phyloP scores from a whole-genome alignment of 2,329 filamentous ascomycete genomes.

The Ceratocystis destructans region DNA sequence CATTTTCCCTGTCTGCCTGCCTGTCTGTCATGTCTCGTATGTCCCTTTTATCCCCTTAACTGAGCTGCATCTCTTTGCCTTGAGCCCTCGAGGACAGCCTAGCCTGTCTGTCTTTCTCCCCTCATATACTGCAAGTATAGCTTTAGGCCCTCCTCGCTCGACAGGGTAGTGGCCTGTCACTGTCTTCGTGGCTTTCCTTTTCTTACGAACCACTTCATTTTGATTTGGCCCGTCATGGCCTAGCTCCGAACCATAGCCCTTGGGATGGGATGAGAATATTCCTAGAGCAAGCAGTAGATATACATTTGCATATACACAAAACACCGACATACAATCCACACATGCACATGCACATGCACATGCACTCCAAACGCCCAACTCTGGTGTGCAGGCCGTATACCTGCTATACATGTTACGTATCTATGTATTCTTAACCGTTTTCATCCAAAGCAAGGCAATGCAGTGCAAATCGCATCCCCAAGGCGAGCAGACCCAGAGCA shows the following conservation, averaged over 20 bases:
- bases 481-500: background rate
- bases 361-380: too few species aligned
- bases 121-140: background rate
- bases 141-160: background rate
- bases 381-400: too few species aligned
- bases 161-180: background rate
- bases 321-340: background rate
- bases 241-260: background rate
- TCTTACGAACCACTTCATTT: background rate
- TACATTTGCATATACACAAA: background rate
- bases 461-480: background rate
- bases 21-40: too few species aligned
- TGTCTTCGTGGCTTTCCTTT: background rate
- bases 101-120: background rate
- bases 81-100: too few species aligned
- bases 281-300: background rate
- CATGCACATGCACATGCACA: too few species aligned
- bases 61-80: too few species aligned
- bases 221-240: background rate
- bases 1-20: too few species aligned
- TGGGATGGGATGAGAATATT: background rate
- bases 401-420: background rate
- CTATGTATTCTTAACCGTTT: background rate
- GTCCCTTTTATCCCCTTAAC: too few species aligned
- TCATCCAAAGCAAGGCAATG: background rate